Conservation (phyloP, 352 stramenopile species). For the Blastocystis sp. region DNA sequence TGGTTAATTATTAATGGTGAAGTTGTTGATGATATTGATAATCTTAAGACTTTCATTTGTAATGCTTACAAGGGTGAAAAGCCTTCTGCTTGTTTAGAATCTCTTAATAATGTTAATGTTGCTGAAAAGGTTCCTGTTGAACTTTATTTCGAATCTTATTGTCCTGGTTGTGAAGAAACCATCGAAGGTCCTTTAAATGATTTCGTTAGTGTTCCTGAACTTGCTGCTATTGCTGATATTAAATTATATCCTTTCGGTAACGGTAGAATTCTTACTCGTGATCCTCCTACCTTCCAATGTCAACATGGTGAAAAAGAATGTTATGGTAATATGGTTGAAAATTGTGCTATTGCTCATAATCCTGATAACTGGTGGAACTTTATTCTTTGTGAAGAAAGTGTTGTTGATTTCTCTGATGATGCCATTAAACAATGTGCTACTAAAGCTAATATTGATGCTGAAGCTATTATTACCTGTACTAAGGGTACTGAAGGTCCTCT, state of each 20-base stretch:
- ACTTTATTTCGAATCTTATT: constrained; percentile 33
- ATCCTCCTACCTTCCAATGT: constrained; percentile 31
- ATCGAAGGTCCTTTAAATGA: not conserved
- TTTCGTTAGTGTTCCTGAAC: too few species aligned
- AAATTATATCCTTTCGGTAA: constrained; percentile 36
- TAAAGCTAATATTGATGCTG: not conserved
- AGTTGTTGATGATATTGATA: constrained; percentile 1
- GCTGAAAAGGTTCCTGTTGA: constrained; percentile 19
- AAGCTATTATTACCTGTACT: not conserved
- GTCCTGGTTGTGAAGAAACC: constrained; percentile 20
- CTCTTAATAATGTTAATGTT: too few species aligned
- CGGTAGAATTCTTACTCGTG: constrained; percentile 12
- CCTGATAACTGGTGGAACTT: constrained; percentile 10
- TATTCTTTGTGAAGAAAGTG: constrained; percentile 16
- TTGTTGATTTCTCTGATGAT: constrained; percentile 1
- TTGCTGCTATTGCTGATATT: constrained; percentile 31
- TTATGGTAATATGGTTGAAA: constrained; percentile 34
- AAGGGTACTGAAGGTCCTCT: constrained; percentile 11
- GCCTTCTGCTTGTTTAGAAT: constrained; percentile 16
- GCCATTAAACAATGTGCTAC: constrained; percentile 1
- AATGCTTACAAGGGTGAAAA: constrained; percentile 35
- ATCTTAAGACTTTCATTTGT: constrained; percentile 10
- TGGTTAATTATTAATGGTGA: constrained; percentile 25
- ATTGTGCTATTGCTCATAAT: constrained; percentile 9
- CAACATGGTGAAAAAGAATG: constrained; percentile 34